A percentile compares a stretch with the other conserved stretches of the same genome.
phyloP scores from a whole-genome alignment of 805 yeast genomes.

The Clavispora fructus region DNA sequence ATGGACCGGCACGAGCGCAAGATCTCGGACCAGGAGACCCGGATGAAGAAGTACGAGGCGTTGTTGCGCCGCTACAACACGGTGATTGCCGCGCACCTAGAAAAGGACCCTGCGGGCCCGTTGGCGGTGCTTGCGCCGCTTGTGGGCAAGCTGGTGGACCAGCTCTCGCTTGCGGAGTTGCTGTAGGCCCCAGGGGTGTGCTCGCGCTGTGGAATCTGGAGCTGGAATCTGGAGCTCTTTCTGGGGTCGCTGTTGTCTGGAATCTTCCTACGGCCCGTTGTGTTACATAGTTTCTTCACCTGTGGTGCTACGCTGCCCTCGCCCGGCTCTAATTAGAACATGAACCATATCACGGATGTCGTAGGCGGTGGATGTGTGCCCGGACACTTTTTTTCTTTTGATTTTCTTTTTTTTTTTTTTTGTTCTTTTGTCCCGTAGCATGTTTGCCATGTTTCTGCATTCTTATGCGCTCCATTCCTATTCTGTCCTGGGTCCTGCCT shows the following conservation, averaged over 20 bases:
- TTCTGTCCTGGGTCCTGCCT: no score
- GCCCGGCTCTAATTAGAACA: neutral
- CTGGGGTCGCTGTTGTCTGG: neutral
- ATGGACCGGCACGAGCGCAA: slow-evolving; percentile 45
- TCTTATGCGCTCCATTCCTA: no score
- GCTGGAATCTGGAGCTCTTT: neutral
- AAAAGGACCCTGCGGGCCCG: slow-evolving; percentile 5
- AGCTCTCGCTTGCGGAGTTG: neutral
- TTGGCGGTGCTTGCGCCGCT: slow-evolving; percentile 10
- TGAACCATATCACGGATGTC: neutral
- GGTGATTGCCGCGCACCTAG: slow-evolving; percentile 14
- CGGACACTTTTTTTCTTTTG: no score
- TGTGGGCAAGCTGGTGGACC: slow-evolving; percentile 4
- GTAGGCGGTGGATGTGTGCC: no score
- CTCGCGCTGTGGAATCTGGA: neutral
- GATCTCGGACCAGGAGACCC: slow-evolving; percentile 23
- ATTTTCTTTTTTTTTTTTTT: no score
- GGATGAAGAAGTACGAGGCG: slow-evolving; percentile 19
- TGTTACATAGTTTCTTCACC: no score
- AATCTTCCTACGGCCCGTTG: no score
- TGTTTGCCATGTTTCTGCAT: no score
- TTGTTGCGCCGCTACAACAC: slow-evolving; percentile 17
- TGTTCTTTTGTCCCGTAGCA: no score
- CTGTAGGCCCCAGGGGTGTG: neutral
- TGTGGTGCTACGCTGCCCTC: neutral